Evolutionary conservation across 1,284 basidiomycete species (phyloP).

Genomic region (Ceratobasidium sp.): DNA sequence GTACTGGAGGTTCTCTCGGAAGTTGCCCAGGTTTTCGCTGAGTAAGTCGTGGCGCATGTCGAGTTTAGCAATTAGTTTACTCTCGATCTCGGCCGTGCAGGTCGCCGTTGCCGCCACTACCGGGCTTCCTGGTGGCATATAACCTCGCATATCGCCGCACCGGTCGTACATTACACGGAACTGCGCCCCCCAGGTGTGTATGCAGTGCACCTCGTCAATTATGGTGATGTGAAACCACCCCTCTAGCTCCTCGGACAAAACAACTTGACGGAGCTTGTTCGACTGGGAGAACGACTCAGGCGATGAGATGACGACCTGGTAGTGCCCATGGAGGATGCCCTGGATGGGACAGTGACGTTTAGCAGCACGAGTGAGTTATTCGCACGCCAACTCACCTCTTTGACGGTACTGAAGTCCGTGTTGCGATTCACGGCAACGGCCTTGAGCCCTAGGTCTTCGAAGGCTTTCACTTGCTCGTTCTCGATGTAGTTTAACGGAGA

Average conservation of each 20-base stretch:
- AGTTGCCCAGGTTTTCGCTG: conserved; percentile 2
- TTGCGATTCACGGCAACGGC: neutral
- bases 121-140: neutral
- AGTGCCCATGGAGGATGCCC: neutral
- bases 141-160: conserved; percentile 5
- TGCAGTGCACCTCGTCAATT: conserved; percentile 1
- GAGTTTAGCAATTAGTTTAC: neutral
- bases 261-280: conserved; percentile 2
- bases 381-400: neutral
- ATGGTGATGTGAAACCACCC: neutral
- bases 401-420: neutral
- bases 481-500: conserved; percentile 26
- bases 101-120: neutral
- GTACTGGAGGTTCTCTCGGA: neutral
- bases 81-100: neutral
- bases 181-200: neutral
- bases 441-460: neutral
- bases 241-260: neutral
- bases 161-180: neutral
- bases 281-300: neutral
- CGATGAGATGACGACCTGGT: neutral
- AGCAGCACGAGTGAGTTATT: neutral
- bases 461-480: neutral
- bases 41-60: neutral
- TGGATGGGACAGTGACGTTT: neutral